These are phyloP conservation scores for Penicillium maclennaniae DNA, from an alignment of 495 filamentous ascomycete genomes.

Conservation along the genomic window DNA sequence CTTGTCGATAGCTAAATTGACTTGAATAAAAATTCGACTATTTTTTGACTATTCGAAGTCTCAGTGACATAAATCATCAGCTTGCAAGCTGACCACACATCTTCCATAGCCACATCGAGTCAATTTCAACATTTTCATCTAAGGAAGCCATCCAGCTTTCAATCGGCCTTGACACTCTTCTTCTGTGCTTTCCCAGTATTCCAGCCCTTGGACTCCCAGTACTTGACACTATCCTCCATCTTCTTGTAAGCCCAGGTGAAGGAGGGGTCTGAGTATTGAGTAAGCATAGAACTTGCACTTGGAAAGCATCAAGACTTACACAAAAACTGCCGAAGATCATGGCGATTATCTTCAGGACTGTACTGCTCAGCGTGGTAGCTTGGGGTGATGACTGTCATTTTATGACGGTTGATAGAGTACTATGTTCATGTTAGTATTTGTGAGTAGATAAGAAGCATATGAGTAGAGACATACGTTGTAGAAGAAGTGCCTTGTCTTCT, in stretches of 20 bases:
- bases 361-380: constrained; percentile 54
- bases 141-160: neutral
- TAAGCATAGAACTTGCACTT: neutral
- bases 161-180: constrained; percentile 43
- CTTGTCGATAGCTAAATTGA: too few species aligned
- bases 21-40: too few species aligned
- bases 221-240: constrained; percentile 39
- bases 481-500: constrained; percentile 69
- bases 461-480: constrained; percentile 32
- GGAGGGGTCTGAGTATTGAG: constrained; percentile 23
- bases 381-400: constrained; percentile 64
- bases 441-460: neutral
- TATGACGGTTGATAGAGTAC: constrained; percentile 58
- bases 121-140: neutral
- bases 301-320: constrained; percentile 12
- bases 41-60: too few species aligned
- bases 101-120: neutral
- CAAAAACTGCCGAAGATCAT: constrained; percentile 62
- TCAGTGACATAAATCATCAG: too few species aligned
- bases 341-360: constrained; percentile 64
- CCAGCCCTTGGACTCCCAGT: constrained; percentile 39
- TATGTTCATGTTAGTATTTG: constrained; percentile 11
- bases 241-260: constrained; percentile 43
- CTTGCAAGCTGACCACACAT: neutral
- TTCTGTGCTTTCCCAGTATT: constrained; percentile 35